Conservation (phyloP, 2,329 filamentous ascomycete species). For the Xylariales sp. region DNA sequence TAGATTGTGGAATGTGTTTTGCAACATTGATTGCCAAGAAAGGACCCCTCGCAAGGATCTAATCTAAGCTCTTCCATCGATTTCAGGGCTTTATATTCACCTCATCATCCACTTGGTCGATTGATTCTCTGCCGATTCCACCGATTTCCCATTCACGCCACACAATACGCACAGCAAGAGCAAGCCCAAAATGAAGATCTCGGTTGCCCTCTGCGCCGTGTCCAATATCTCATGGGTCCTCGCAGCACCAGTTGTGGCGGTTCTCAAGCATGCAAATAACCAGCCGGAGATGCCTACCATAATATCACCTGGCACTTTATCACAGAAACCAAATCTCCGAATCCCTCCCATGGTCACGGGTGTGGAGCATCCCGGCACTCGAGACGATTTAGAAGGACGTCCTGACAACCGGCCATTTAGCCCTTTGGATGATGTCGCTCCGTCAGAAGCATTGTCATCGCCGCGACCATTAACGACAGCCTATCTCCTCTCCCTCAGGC, state of each 20-base stretch:
- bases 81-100: no score
- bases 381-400: conserved; percentile 1
- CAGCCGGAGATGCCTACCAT: conserved; percentile 8
- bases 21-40: no score
- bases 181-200: conserved; percentile 14
- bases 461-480: conserved; percentile 4
- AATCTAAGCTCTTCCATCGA: no score
- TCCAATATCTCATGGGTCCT: conserved; percentile 11
- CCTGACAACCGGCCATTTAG: conserved; percentile 7
- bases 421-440: conserved; percentile 4
- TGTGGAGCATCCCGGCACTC: neutral
- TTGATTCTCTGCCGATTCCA: no score
- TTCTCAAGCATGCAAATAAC: conserved; percentile 10
- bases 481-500: conserved; percentile 7
- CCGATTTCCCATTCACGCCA: no score
- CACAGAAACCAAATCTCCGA: neutral
- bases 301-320: neutral
- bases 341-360: neutral
- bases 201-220: conserved; percentile 12
- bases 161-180: neutral
- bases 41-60: no score
- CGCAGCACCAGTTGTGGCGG: conserved; percentile 14
- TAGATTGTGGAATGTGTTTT: no score
- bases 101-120: no score
- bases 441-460: conserved; percentile 6